These are phyloP conservation scores for Candida stauntonica DNA, from an alignment of 805 yeast species.

Conservation along the genomic window DNA sequence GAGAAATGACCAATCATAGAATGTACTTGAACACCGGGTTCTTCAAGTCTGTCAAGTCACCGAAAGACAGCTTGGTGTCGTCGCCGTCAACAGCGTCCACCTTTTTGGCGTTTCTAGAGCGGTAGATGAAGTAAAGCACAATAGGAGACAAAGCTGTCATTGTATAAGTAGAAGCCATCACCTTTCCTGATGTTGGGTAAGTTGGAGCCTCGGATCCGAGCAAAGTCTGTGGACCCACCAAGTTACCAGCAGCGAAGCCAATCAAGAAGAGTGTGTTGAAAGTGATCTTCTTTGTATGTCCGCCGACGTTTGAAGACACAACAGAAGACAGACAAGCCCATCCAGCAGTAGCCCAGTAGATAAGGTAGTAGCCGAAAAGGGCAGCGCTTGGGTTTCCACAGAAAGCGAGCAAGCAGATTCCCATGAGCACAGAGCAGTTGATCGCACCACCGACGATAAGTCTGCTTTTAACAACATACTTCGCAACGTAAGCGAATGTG, in stretches of 20 bases:
- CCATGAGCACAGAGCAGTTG: constrained; percentile 4
- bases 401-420: constrained; percentile 33
- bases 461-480: constrained; percentile 4
- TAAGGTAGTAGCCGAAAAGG: constrained; percentile 28
- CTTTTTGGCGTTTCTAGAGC: constrained; percentile 5
- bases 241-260: constrained; percentile 16
- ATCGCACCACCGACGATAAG: constrained; percentile 5
- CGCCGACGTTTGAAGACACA: constrained; percentile 21
- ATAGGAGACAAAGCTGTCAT: constrained; percentile 5
- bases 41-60: constrained; percentile 39
- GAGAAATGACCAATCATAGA: constrained; percentile 2
- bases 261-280: constrained; percentile 9
- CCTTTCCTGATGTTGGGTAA: constrained; percentile 31
- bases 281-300: constrained; percentile 10
- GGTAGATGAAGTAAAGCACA: constrained; percentile 6
- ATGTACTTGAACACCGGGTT: constrained; percentile 32
- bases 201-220: constrained; percentile 50
- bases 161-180: constrained; percentile 7
- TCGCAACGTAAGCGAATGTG: constrained; percentile 5
- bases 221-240: constrained; percentile 75
- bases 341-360: constrained; percentile 23
- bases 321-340: constrained; percentile 11
- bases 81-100: constrained; percentile 4
- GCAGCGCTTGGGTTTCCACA: constrained; percentile 24
- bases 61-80: constrained; percentile 25